A percentile compares a stretch with the other conserved stretches of the same genome.
These are phyloP conservation scores for Coemansia sp. DNA, from an alignment of 192 early-diverging fungal genomes.

Conservation along the genomic window DNA sequence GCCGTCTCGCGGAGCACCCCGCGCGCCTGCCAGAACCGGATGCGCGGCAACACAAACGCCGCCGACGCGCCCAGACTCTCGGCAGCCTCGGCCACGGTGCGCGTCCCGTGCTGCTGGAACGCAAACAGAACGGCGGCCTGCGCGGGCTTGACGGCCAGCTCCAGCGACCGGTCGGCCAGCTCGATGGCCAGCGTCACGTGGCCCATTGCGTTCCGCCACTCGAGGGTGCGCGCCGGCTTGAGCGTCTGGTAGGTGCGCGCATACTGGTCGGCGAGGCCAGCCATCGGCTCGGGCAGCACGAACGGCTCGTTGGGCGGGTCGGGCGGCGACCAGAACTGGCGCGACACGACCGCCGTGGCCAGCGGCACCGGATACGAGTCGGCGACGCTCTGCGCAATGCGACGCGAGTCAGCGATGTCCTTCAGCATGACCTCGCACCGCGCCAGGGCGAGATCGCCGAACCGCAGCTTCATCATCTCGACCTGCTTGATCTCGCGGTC, in stretches of 20 bases:
- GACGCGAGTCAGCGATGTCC: constrained; percentile 73
- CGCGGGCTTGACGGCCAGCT: constrained; percentile 55
- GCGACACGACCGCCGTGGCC: constrained; percentile 58
- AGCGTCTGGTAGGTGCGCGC: constrained; percentile 50
- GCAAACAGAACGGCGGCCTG: constrained; percentile 59
- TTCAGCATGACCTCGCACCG: constrained; percentile 81
- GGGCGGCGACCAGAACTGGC: constrained; percentile 64
- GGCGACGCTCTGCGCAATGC: constrained; percentile 59
- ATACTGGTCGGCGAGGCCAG: constrained; percentile 49
- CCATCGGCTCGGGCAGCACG: constrained; percentile 45
- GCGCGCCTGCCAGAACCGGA: constrained; percentile 43
- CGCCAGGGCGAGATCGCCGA: constrained; percentile 64
- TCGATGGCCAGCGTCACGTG: constrained; percentile 60
- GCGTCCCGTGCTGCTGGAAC: constrained; percentile 12
- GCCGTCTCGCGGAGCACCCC: constrained; percentile 42
- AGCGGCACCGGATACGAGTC: constrained; percentile 33
- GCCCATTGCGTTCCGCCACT: constrained; percentile 58
- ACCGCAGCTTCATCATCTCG: constrained; percentile 74
- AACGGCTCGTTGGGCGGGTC: constrained; percentile 37
- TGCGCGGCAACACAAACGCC: constrained; percentile 16
- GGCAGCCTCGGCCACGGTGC: constrained; percentile 16
- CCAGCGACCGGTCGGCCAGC: constrained; percentile 53
- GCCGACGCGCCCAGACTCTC: constrained; percentile 22
- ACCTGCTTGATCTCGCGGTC: constrained; percentile 66
- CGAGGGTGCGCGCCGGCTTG: constrained; percentile 63